Percentiles rank a stretch among this genome's conserved stretches.
Evolutionary conservation across 225 moss, liverwort and hornwort species (phyloP).

Genomic region (Pseudoscleropodium purum): DNA sequence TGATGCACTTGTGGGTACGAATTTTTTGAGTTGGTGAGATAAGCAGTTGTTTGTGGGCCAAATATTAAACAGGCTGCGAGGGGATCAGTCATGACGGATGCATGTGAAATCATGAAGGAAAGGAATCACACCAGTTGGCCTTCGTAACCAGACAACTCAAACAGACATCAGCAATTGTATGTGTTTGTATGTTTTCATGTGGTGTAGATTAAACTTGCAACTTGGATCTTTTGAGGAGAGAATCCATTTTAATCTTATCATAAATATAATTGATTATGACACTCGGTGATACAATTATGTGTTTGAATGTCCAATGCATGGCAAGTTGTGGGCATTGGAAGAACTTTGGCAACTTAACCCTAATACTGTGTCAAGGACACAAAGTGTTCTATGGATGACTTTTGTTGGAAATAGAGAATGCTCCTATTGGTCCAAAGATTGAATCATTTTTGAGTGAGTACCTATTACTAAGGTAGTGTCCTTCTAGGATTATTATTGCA

Average conservation of each 20-base stretch:
- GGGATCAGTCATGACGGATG: background rate
- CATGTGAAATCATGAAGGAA: conserved; percentile 14
- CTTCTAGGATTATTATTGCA: background rate
- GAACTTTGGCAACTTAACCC: background rate
- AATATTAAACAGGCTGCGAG: background rate
- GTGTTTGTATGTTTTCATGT: background rate
- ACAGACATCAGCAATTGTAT: background rate
- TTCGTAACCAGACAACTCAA: background rate
- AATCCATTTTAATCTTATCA: background rate
- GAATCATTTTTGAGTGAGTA: background rate
- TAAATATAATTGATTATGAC: background rate
- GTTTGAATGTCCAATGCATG: background rate
- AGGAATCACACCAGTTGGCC: background rate
- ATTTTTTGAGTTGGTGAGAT: background rate
- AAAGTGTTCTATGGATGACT: background rate
- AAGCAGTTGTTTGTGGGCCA: background rate
- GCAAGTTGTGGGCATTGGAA: background rate
- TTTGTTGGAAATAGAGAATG: background rate
- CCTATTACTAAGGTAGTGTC: rapidly evolving
- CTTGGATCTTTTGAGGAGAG: background rate
- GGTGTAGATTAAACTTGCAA: background rate
- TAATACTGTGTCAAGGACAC: rapidly evolving
- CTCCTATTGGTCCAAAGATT: background rate
- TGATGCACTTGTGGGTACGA: background rate
- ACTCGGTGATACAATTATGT: background rate